Conservation (phyloP, 2,329 filamentous ascomycete genomes). For the Zopfia rhizophila region DNA sequence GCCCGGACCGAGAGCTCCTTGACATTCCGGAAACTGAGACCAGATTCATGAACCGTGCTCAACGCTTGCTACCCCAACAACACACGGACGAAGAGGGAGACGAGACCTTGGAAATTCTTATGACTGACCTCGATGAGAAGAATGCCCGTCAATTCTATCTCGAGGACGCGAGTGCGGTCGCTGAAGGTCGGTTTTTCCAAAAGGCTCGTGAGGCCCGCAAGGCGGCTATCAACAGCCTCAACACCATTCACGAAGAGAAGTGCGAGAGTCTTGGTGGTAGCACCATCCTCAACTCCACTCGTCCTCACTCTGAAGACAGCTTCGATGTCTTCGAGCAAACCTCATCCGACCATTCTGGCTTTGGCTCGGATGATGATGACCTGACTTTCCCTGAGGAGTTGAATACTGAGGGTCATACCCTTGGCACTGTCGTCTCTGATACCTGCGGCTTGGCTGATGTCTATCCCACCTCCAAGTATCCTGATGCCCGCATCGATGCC, state of each 20-base stretch:
- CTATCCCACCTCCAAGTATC: slow-evolving; percentile 87
- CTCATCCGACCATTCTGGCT: slow-evolving; percentile 69
- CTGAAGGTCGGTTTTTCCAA: slow-evolving; percentile 79
- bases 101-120: slow-evolving; percentile 77
- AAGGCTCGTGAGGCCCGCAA: slow-evolving; percentile 72
- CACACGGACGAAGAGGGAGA: slow-evolving; percentile 67
- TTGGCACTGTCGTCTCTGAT: slow-evolving; percentile 93
- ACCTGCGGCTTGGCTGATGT: slow-evolving; percentile 88
- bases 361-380: slow-evolving; percentile 66
- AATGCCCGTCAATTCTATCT: slow-evolving; percentile 77
- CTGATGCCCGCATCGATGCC: slow-evolving; percentile 91
- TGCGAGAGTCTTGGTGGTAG: slow-evolving; percentile 49
- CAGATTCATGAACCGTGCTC: slow-evolving; percentile 67
- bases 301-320: slow-evolving; percentile 62
- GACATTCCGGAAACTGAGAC: slow-evolving; percentile 63
- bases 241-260: slow-evolving; percentile 66
- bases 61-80: slow-evolving; percentile 61
- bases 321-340: slow-evolving; percentile 87
- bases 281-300: slow-evolving; percentile 50
- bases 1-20: slow-evolving; percentile 67
- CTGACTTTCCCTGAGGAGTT: slow-evolving; percentile 74
- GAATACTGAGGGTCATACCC: slow-evolving; percentile 91
- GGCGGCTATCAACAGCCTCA: slow-evolving; percentile 68
- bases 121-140: slow-evolving; percentile 74
- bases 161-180: slow-evolving; percentile 88